Conservation (phyloP, 495 filamentous ascomycete species). For the Xylaria castorea region DNA sequence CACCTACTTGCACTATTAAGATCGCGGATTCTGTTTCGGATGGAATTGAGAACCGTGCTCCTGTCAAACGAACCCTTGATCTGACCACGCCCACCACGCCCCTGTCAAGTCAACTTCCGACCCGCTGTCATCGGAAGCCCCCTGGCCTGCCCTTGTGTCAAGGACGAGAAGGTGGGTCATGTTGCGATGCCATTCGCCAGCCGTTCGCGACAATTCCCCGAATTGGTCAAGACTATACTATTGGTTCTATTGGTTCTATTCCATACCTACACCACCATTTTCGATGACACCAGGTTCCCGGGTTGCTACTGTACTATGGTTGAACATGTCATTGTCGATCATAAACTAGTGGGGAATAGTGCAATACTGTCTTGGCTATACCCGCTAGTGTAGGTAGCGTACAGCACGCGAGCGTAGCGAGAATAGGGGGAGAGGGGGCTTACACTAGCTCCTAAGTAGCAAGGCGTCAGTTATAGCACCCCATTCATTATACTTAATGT, state of each 20-base stretch:
- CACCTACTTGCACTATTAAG: not conserved
- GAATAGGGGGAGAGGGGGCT: slow-evolving; percentile 8
- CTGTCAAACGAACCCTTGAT: slow-evolving; percentile 29
- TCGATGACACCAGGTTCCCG: slow-evolving; percentile 23
- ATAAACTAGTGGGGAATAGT: not conserved
- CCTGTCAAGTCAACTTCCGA: slow-evolving; percentile 25
- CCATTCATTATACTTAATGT: not conserved
- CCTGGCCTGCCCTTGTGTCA: slow-evolving; percentile 16
- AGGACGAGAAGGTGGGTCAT: slow-evolving; percentile 6
- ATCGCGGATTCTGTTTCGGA: slow-evolving; percentile 7
- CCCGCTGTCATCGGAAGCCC: slow-evolving; percentile 27
- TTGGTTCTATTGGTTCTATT: not conserved
- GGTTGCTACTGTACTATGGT: slow-evolving; percentile 18
- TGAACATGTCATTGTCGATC: slow-evolving; percentile 17
- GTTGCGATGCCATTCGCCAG: slow-evolving; percentile 16
- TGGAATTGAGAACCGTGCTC: slow-evolving; percentile 22
- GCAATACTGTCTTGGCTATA: not conserved
- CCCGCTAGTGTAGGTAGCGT: not conserved
- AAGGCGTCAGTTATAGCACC: not conserved
- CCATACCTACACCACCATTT: not conserved
- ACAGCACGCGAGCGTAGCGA: slow-evolving; percentile 6
- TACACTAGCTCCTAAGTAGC: not conserved
- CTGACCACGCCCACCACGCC: slow-evolving; percentile 20
- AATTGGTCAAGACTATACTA: slow-evolving; percentile 19
- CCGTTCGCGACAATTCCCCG: slow-evolving; percentile 28